phyloP scores from a whole-genome alignment of 2,329 filamentous ascomycete species.

The Atkinsonella texensis region DNA sequence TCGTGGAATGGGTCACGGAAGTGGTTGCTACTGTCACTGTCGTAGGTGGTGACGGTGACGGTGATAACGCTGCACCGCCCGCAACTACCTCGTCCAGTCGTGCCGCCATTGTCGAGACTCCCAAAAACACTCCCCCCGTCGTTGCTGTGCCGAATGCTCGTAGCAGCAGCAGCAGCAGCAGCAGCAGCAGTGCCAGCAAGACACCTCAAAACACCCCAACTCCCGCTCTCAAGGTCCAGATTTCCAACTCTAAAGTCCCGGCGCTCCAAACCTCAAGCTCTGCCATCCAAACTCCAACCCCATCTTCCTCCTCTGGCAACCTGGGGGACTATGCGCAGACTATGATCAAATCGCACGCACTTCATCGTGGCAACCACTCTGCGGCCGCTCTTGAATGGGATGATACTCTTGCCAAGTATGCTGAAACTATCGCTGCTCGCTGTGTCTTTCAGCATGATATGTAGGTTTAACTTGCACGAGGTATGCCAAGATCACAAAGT shows the following conservation, averaged over 20 bases:
- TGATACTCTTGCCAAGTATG: constrained; percentile 48
- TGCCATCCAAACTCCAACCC: constrained; percentile 1
- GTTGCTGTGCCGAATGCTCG: background rate
- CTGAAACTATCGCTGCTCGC: constrained; percentile 46
- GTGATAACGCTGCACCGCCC: too few relatives aligned
- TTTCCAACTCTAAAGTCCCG: background rate
- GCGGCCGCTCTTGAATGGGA: constrained; percentile 55
- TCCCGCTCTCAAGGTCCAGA: background rate
- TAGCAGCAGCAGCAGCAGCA: background rate
- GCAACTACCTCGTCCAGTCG: background rate
- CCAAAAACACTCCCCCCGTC: constrained; percentile 5
- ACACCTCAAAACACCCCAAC: background rate
- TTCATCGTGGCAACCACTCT: constrained; percentile 75
- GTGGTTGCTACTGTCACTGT: constrained; percentile 32
- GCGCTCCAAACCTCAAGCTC: background rate
- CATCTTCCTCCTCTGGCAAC: background rate
- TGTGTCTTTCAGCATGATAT: constrained; percentile 69
- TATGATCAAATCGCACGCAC: constrained; percentile 66
- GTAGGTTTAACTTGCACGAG: constrained; percentile 35
- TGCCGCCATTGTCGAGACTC: constrained; percentile 3
- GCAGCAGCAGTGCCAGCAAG: background rate
- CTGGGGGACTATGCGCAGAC: constrained; percentile 22
- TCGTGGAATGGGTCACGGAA: constrained; percentile 30
- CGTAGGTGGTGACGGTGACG: constrained; percentile 21
- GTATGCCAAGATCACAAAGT: background rate